Percentiles rank a stretch among this genome's conserved stretches.
These are phyloP conservation scores for Malus sylvestris DNA, from an alignment of 306 rosid species.

Conservation along the genomic window DNA sequence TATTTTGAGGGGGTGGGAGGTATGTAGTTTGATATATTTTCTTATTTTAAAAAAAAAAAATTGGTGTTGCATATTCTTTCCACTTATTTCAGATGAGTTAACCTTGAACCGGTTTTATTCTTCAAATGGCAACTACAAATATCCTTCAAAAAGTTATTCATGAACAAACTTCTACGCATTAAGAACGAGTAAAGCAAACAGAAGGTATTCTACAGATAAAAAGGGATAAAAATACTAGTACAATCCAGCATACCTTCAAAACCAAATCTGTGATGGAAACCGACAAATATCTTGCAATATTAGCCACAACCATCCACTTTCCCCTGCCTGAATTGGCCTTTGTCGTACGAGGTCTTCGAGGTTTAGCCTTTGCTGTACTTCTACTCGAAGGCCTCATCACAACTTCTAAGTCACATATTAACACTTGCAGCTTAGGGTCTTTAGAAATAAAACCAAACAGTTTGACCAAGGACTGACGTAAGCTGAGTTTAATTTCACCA, in stretches of 20 bases:
- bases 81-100: not conserved
- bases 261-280: slow-evolving; percentile 85
- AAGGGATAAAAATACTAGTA: not conserved
- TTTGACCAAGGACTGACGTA: slow-evolving; percentile 85
- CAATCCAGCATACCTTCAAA: slow-evolving; percentile 57
- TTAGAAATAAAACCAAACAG: slow-evolving; percentile 81
- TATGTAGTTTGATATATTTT: not conserved
- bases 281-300: slow-evolving; percentile 82
- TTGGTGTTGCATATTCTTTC: not conserved
- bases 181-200: not conserved
- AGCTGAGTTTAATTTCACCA: slow-evolving; percentile 89
- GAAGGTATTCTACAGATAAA: not conserved
- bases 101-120: not conserved
- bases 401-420: slow-evolving; percentile 89
- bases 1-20: not conserved
- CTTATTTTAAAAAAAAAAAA: not conserved
- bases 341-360: slow-evolving; percentile 57
- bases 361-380: slow-evolving; percentile 43
- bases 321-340: slow-evolving; percentile 80
- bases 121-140: not conserved
- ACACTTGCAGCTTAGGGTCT: slow-evolving; percentile 88
- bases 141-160: not conserved
- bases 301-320: slow-evolving; percentile 87
- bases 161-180: not conserved
- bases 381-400: slow-evolving; percentile 77